Evolutionary conservation across 305 asterid genomes (phyloP), one percentile per base, ranked within the genome.

Genomic region (Rubia balearica): DNA sequence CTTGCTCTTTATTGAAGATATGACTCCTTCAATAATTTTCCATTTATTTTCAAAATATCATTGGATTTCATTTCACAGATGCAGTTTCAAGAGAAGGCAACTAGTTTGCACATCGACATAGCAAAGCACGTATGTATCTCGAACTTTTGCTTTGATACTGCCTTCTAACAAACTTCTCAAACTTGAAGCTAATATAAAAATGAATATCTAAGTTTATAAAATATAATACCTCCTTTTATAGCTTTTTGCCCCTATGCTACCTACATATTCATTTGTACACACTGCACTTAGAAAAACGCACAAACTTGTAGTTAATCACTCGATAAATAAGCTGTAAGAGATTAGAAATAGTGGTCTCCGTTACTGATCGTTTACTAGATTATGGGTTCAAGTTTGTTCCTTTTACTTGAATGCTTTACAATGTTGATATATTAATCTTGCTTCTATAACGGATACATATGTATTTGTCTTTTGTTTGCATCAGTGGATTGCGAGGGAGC

Each of bases 401-500:
- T 33, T 68, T 51, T 0, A 1, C 13, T 22, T 9, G 55, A n/a
- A 4, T 2, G 8, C 60, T 13, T 9, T 8, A 1, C 57, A 24
- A 16, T 17, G 55, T 57, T 21, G 8, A 38, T 57, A 45, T 22
- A 6, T 16, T 70, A 36, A 46, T 45, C 11, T 11, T 45, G 14
- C 51, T 45, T 45, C 17, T 45, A 0, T 45, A 48, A 48, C 14
- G 7, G 17, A 13, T 48, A 13, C 55, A 14, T 48, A 3, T 30
- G 36, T 48, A 48, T 42, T 70, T 36, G n/a, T 57, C 8, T 71
- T 19, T 48, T 66, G 19, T 61, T 13, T 61, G 24, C 77, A 45
- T 69, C 90, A 93, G 96, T 65, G 89, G 89, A 89, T 93, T 85
- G 65, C 24, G 41, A 83, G 78, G 79, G 88, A 93, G 76, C 83